Base-by-base conservation (phyloP, 2,329 filamentous ascomycete genomes). In the Coniochaeta sp. region DNA sequence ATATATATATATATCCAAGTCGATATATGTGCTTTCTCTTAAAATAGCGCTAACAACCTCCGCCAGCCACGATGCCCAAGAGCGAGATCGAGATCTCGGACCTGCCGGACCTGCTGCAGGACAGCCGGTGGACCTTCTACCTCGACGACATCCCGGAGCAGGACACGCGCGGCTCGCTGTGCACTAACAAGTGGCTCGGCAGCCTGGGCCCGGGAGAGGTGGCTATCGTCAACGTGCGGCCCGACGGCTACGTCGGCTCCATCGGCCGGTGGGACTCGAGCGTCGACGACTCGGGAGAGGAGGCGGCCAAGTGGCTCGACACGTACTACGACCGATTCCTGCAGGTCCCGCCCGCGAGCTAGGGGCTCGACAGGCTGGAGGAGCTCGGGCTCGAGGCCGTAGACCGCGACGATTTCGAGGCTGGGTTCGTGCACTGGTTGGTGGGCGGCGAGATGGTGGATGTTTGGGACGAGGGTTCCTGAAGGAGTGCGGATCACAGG, bases 221-320 rank as follows among this genome's bases (percentile, higher is more conserved):
- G 6, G 85, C 82, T 4, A 81, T 91, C 44, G 77, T 88, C 44
- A 87, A 88, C 65, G 85, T 91, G 1, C 79, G 89, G 5, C 89
- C 89, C 0, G 89, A 91, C 71, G 88, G 89, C 12, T 91, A 91
- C 69, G 83, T 91, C 4, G 89, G 88, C 1, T 84, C 80, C n/a
- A 72, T 89, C 26, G 75, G 79, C 52, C 73, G 79, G 44, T 82
- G 80, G 79, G 79, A 82, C 67, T 76, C 78, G 36, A 77, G 74
- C 64, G 68, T 80, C 30, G 80, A 81, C 59, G 79, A 79, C 47
- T 72, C 80, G 6, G 82, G 81, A 47, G 70, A 78, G 47, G 75
- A 79, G 55, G 82, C 82, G 9, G 82, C 81, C 30, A 73, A 71
- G 62, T 84, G 81, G 81, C 71, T 84, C 26, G 81, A 84, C 64